Evolutionary conservation across 371 early-diverging fungal genomes (phyloP), one percentile per base, ranked within the genome.

Genomic region (Synchytrium microbalum): DNA sequence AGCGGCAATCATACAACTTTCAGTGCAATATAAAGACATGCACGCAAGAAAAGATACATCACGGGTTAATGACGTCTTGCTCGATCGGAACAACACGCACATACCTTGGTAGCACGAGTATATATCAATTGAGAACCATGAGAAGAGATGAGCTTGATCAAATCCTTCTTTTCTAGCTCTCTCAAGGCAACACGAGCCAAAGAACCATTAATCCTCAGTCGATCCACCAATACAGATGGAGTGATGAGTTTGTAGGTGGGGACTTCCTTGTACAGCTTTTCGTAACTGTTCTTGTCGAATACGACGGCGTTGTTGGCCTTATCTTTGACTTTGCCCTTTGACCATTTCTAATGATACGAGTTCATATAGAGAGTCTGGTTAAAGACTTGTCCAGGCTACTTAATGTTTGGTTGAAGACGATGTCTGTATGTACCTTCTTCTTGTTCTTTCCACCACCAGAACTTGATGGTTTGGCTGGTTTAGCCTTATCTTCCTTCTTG

Each of bases 221-320:
- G 93, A 82, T 98, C 99, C 64, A 97, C 96, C 65, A 98, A 83
- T 63, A 96, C 92, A 65, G 96, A 93, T 68, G 94, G 93, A 24
- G 96, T 92, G 76, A 98, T 90, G 72, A 98, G 86, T 87, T 95
- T 96, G 90, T 93, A 96, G 76, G 97, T 92, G 69, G 97, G 99
- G 53, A 93, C 94, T 82, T 98, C 99, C 91, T 98, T 98, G 86
- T 88, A 88, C 66, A 95, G 86, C 82, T 89, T 90, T 69, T 92
- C 94, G 72, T 89, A 87, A 71, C 92, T 92, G 68, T 86, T 78
- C 80, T 91, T 88, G 81, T 92, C 91, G 70, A 96, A 87, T 79
- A 87, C 80, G 66, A 96, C 95, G 79, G 89, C 82, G 88, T 93
- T 92, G 90, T 94, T 92, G 81, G 92, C 85, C 92, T 93, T 93